Conservation (phyloP, 2,329 filamentous ascomycete species). For the Zymoseptoria brevis region DNA sequence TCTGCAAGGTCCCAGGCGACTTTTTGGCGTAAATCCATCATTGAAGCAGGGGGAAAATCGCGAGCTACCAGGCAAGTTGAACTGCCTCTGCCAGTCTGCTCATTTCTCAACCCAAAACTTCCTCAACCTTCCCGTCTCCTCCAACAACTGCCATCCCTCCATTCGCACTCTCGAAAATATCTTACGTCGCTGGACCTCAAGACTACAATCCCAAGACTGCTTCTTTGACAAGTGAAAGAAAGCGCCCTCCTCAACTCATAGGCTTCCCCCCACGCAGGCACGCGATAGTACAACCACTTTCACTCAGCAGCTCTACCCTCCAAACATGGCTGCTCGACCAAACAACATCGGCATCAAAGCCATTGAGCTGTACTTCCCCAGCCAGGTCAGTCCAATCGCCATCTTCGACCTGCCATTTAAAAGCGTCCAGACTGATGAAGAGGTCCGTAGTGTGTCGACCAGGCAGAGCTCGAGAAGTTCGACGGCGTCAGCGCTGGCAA, state of each 20-base stretch:
- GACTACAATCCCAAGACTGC: background rate
- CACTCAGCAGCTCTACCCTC: background rate
- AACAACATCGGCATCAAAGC: constrained; percentile 48
- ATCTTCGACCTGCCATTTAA: background rate
- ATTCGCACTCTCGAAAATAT: background rate
- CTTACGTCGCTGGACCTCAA: background rate
- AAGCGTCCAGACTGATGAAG: constrained; percentile 9
- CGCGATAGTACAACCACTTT: background rate
- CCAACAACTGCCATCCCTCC: background rate
- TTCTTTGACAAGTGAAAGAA: background rate
- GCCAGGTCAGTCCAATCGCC: constrained; percentile 35
- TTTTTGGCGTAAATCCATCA: too few relatives aligned
- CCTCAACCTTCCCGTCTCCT: too few relatives aligned
- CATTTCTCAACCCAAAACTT: background rate
- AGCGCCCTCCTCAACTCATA: background rate
- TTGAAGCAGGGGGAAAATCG: too few relatives aligned
- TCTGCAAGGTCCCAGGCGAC: too few relatives aligned
- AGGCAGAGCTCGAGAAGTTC: constrained; percentile 47
- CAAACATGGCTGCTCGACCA: constrained; percentile 38
- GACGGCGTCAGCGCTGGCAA: constrained; percentile 46
- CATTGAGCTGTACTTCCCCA: constrained; percentile 49
- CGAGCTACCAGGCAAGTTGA: background rate
- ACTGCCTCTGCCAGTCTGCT: background rate
- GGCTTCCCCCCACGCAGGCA: background rate
- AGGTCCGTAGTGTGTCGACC: constrained; percentile 43